Conservation (phyloP, 2,329 filamentous ascomycete species). For the Pseudovirgaria hyperparasitica region DNA sequence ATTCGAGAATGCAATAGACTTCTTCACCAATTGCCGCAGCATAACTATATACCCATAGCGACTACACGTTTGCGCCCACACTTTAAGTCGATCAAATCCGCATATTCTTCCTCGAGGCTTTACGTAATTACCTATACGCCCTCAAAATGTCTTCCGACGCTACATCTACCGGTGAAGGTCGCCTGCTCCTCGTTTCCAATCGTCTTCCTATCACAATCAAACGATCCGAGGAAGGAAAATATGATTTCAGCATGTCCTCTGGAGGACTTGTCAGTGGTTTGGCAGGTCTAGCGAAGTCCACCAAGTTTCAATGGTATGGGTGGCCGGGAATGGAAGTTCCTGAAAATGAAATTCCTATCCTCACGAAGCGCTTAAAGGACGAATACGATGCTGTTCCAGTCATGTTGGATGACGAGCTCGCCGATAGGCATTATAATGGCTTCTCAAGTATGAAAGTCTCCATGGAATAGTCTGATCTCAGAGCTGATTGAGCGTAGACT, state of each 20-base stretch:
- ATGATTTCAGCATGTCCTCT: slow-evolving; percentile 92
- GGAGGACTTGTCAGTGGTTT: slow-evolving; percentile 90
- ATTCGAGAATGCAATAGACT: no score
- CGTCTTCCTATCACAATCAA: slow-evolving; percentile 95
- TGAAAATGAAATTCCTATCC: slow-evolving; percentile 60
- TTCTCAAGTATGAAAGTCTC: slow-evolving; percentile 63
- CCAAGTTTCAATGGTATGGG: slow-evolving; percentile 95
- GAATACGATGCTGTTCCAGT: slow-evolving; percentile 85
- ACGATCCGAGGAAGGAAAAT: slow-evolving; percentile 78
- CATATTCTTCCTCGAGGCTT: background rate
- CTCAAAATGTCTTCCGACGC: slow-evolving; percentile 19
- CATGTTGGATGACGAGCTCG: slow-evolving; percentile 85
- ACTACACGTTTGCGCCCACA: background rate
- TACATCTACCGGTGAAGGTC: slow-evolving; percentile 25
- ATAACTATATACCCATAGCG: no score
- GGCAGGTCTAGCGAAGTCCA: slow-evolving; percentile 81
- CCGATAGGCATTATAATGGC: slow-evolving; percentile 93
- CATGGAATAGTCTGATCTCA: background rate
- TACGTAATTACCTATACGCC: background rate
- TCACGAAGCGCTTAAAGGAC: slow-evolving; percentile 68
- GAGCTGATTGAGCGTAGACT: slow-evolving; percentile 44
- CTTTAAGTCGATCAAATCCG: background rate
- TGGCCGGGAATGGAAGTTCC: slow-evolving; percentile 93
- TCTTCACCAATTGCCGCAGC: no score
- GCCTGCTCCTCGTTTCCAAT: slow-evolving; percentile 81